Percentiles rank a stretch among this genome's conserved stretches.
phyloP scores from a whole-genome alignment of 306 rosid genomes.

The Fagus crenata region DNA sequence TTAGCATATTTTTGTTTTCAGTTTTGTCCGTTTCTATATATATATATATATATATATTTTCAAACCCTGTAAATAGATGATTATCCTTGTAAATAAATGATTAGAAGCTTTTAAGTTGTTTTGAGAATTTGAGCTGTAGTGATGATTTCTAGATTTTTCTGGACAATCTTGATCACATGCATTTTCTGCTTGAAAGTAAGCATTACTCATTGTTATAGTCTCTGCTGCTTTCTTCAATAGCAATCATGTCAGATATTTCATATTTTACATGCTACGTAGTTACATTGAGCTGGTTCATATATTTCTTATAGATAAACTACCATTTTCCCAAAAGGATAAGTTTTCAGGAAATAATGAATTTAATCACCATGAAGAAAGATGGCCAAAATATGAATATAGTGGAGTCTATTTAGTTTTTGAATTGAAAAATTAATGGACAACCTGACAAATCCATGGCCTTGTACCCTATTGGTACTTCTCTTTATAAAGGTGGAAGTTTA shows the following conservation, averaged over 20 bases:
- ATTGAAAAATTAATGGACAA: not conserved
- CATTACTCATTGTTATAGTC: not conserved
- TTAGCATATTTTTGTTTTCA: constrained; percentile 4
- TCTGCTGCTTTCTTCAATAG: not conserved
- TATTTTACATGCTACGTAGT: not conserved
- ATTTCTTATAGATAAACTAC: not conserved
- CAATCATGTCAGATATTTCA: not conserved
- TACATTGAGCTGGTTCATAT: not conserved
- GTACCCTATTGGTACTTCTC: no score
- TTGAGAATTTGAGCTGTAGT: not conserved
- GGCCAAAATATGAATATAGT: not conserved
- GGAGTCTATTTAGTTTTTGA: not conserved
- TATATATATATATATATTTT: not conserved
- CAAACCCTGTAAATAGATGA: not conserved
- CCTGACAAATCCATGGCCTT: not conserved
- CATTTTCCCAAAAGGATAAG: no score
- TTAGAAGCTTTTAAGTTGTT: not conserved
- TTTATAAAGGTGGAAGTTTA: not conserved
- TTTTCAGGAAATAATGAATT: no score
- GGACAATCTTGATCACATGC: not conserved
- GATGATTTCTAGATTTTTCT: not conserved
- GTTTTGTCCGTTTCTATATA: not conserved
- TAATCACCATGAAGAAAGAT: not conserved
- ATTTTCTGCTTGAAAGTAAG: not conserved
- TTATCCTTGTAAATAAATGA: not conserved